Base-by-base conservation (phyloP, 1,284 basidiomycete species). In the Sporisorium exsertum region DNA sequence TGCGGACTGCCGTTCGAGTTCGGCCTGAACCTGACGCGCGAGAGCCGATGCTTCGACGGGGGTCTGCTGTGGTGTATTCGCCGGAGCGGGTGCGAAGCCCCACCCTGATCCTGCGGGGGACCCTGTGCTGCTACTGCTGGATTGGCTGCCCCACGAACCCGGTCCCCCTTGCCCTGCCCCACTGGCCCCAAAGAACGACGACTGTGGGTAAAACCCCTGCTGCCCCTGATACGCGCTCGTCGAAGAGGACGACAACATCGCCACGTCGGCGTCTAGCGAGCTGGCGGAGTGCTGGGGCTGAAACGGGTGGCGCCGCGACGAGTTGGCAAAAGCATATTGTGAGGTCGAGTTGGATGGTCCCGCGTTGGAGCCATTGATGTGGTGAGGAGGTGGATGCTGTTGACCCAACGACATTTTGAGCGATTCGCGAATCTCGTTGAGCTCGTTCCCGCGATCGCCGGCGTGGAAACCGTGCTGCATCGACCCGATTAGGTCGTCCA, bases 401-500 rank as follows among this genome's bases (percentile, higher is more conserved):
- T 57, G 68, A 33, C 67, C 67, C 0, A 81, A 59, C 0, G 75
- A 67, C n/a, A 61, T 32, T 51, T 74, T 75, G 37, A 81, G 78
- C 7, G 69, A 64, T 46, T 78, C 78, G 5, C 80, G 69, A 18
- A 81, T 78, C 49, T 77, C 73, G 51, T 78, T 72, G 33, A 81
- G 58, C 16, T 80, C 80, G 27, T 72, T 70, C 12, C 80, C 80
- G 12, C 78, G 70, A 52, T 81, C 78, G 22, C 79, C 78, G 8
- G 78, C 78, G 40, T 79, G 74, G 40, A 79, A 76, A 40, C 65
- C 62, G 42, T 78, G 75, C 58, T 80, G 80, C 80, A 81, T 81
- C 9, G 76, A 78, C 18, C 80, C 80, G 56, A 81, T 81, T 6
- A 81, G 76, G 51, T 81, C 80, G 64, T 81, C 80, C 58, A 81